Evolutionary conservation across 2,329 filamentous ascomycete species (phyloP), one percentile per base, ranked within the genome.

Genomic region (Colletotrichum musicola): DNA sequence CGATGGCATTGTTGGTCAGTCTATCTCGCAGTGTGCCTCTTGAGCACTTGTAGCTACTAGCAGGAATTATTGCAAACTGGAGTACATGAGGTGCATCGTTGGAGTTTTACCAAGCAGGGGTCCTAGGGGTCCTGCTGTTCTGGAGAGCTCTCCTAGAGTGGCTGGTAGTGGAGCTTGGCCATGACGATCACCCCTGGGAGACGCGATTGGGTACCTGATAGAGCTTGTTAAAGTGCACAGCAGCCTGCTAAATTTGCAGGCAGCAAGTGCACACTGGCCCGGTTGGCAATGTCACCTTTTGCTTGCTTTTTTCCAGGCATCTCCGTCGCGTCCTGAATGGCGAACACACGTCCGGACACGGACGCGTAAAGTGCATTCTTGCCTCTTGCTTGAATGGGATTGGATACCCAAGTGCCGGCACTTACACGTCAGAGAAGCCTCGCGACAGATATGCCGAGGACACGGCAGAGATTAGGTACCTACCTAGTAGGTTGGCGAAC

Each of bases 1-100:
- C 42, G 1, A 27, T 4, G 6, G 44, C 4, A 20, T 12, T 3
- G 4, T 27, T 51, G 44, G 13, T 14, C 30, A 25, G 6, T 14
- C 6, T 56, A 60, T 47, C 4, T 46, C 9, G 27, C n/a, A 4
- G 22, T 51, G 27, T 61, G 35, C 27, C 27, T 20, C 5, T 6
- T 4, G 0, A 27, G 18, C 16, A 16, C 35, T 47, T 65, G 12
- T 54, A 20, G 6, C 14, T 51, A 38, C 61, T 80, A 80, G 75
- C 78, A 74, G 10, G 69, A 73, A 62, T 76, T 77, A 79, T 75
- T 78, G 71, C 57, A 68, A 25, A 46, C 50, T 70, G 70, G 78
- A 79, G 78, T 75, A 73, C 66, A 60, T 38, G 58, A 64, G 58
- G 71, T 72, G 75, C 59, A 64, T 68, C 60, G 56, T 47, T 46